Conservation (phyloP, 192 early-diverging fungal species). For the Diversispora eburnea region DNA sequence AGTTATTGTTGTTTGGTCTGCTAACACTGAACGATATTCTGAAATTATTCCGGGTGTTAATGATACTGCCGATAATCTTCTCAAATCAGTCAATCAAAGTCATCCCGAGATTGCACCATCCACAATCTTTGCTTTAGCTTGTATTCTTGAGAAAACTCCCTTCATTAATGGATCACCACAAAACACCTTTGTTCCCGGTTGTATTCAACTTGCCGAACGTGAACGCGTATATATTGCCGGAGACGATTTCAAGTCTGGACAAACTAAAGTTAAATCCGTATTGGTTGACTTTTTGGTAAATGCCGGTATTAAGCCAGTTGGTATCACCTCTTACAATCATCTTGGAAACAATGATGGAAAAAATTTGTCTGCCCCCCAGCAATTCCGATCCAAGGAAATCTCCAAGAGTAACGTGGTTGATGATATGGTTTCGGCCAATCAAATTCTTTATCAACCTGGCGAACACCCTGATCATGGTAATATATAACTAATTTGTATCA, state of each 20-base stretch:
- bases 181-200: slow-evolving; percentile 99
- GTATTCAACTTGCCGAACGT: slow-evolving; percentile 84
- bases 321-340: slow-evolving; percentile 97
- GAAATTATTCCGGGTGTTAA: slow-evolving; percentile 88
- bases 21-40: slow-evolving; percentile 96
- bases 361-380: slow-evolving; percentile 94
- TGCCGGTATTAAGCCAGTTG: slow-evolving; percentile 96
- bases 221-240: slow-evolving; percentile 91
- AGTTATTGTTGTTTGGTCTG: slow-evolving; percentile 97
- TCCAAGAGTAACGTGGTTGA: slow-evolving; percentile 98
- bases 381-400: slow-evolving; percentile 99
- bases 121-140: slow-evolving; percentile 93
- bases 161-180: slow-evolving; percentile 99
- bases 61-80: slow-evolving; percentile 92
- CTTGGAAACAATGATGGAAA: slow-evolving; percentile 99
- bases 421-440: slow-evolving; percentile 97
- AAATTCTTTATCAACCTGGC: slow-evolving; percentile 81
- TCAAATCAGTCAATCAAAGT: slow-evolving; percentile 73
- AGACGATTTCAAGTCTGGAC: slow-evolving; percentile 99
- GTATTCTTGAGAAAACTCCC: slow-evolving; percentile 90
- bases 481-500: background rate
- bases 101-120: slow-evolving; percentile 94
- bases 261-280: slow-evolving; percentile 99
- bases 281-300: slow-evolving; percentile 98
- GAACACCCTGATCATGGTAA: slow-evolving; percentile 59